Base-by-base conservation (phyloP, 1,139 yeast genomes). In the Kluyveromyces sp. region DNA sequence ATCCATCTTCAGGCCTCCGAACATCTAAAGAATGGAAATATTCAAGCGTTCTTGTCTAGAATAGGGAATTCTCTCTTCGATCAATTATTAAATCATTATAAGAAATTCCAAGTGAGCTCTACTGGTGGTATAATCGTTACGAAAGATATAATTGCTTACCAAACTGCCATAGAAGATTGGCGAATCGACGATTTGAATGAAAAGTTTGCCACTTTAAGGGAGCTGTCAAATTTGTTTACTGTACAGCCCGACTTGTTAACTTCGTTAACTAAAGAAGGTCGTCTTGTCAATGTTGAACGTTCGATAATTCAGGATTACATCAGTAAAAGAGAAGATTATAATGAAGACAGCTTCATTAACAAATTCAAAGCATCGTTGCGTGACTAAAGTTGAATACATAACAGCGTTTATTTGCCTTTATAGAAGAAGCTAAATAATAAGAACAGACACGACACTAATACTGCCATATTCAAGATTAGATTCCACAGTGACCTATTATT, bases 71-170 rank as follows among this genome's bases (percentile, higher is more conserved):
- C 71, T 22, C 71, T 86, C 40, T 71, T 83, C 54, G 72, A 74
- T 36, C 70, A 77, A 42, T 65, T 89, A 42, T 68, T 87, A 51
- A 78, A 74, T 26, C 96, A 89, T 60, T 81, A 83, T 58, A 81
- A 82, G 51, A 83, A 80, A 56, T 84, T 78, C 59, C 77, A 78
- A 31, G 86, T 88, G 47, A 85, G 78, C 54, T 79, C 88, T 2
- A 75, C 81, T 9, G 97, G 97, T 42, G 96, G 95, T 22, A 73
- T 83, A 46, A 77, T 83, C 15, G 74, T 86, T n/a, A 83, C 95
- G 1, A 83, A 83, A 50, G 97, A 89, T 65, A 79, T 85, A 4
- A 83, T 85, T 37, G 75, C 85, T 31, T 87, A 83, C 58, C 94
- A 86, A 58, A 74, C 80, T 15, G 73, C 77, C 0, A 75, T 89